A percentile compares a stretch with the other conserved stretches of the same genome.
phyloP scores from a whole-genome alignment of 305 asterid genomes.

The Caryopteris hybrid region DNA sequence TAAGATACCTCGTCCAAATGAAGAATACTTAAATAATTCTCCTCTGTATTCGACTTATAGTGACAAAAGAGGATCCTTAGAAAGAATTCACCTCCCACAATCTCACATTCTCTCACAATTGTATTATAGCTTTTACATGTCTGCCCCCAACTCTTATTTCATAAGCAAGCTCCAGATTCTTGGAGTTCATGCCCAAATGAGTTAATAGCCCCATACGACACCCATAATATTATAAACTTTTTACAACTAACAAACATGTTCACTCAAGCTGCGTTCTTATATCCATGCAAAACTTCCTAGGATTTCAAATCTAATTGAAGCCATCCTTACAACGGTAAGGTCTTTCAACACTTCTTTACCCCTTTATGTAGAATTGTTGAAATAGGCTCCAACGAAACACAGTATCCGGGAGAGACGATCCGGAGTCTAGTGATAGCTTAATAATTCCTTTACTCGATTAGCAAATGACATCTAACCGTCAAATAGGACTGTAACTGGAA shows the following conservation, averaged over 20 bases:
- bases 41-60: conserved; percentile 12
- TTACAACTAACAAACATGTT: neutral
- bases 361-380: neutral
- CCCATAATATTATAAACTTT: neutral
- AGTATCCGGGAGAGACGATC: neutral
- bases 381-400: neutral
- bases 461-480: neutral
- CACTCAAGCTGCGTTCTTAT: neutral
- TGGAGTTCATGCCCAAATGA: neutral
- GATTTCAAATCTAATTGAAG: neutral
- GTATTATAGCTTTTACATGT: neutral
- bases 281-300: neutral
- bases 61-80: conserved; percentile 8
- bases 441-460: neutral
- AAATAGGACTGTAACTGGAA: neutral
- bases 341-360: neutral
- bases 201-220: neutral
- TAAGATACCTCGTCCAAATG: too few species aligned
- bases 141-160: neutral
- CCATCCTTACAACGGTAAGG: neutral
- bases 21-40: neutral
- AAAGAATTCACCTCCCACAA: neutral
- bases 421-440: conserved; percentile 5
- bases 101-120: neutral
- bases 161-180: neutral